Base-by-base conservation (phyloP, 2,329 filamentous ascomycete species). In the Ophiostoma quercus region DNA sequence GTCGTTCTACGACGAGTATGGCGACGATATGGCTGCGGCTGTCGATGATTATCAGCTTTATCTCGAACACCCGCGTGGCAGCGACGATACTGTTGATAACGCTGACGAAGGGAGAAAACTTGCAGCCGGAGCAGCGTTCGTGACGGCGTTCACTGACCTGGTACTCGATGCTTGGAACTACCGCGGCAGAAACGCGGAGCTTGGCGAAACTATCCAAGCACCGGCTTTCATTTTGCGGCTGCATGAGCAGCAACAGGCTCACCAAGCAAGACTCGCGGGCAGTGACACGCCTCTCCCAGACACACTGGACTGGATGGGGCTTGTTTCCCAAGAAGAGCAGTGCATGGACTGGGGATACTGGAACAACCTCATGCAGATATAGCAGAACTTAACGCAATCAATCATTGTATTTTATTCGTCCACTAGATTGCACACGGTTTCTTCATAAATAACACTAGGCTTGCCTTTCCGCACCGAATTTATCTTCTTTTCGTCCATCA, bases 341-440 rank as follows among this genome's bases (percentile, higher is more conserved):
- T 43, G 37, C 22, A 51, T 73, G 67, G 68, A 70, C 63, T 73
- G 72, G 72, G 69, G 66, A 16, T 69, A 69, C 32, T 72, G 69
- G 72, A 70, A 68, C 22, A 70, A 68, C 19, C 71, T 73, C 41
- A 60, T 71, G 43, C 69, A 68, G 25, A 60, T 72, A n/a, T 34
- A 16, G 2, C 3, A 12, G 25, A 14, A 4, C 25, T 3, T 2
- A 16, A 29, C 32, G 57, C 11, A 62, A 7, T 54, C 2, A 8
- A 22, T 16, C n/a, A 25, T 57, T 22, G 22, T 3, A 29, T 29
- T 47, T 47, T 47, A 47, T 47, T 6, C 7, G 16, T 19, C 7
- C 19, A 3, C 9, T 12, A 57, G 22, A 29, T 19, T 16, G 4
- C 12, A 34, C 54, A 34, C 25, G 2, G 14, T 29, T 1, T 16